These are phyloP conservation scores for Aspergillus sclerotialis DNA, from an alignment of 2,329 filamentous ascomycete species.

Conservation along the genomic window DNA sequence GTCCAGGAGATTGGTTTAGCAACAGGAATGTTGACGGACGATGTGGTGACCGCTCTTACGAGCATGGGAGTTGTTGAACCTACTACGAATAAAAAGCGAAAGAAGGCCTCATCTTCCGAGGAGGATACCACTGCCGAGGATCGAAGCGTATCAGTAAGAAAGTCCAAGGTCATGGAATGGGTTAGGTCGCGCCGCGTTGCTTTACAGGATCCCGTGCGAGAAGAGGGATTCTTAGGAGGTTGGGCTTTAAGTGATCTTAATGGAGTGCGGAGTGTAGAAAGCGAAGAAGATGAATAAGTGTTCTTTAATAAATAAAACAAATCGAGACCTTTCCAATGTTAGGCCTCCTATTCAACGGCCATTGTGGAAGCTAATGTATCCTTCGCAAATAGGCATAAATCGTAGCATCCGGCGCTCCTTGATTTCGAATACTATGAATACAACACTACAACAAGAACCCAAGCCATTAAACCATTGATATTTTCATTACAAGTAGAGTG, in stretches of 20 bases:
- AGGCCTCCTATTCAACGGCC: no score
- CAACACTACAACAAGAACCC: no score
- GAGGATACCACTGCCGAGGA: constrained; percentile 18
- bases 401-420: no score
- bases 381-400: no score
- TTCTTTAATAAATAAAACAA: no score
- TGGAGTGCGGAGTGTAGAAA: constrained; percentile 21
- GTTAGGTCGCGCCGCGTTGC: constrained; percentile 55
- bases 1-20: constrained; percentile 65
- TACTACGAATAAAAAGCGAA: constrained; percentile 48
- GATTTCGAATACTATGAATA: no score
- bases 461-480: no score
- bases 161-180: constrained; percentile 59
- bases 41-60: constrained; percentile 69
- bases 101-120: constrained; percentile 28
- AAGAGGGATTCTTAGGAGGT: constrained; percentile 65
- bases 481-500: no score
- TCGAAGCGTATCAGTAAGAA: constrained; percentile 44
- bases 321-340: no score
- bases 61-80: constrained; percentile 67
- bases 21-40: constrained; percentile 79
- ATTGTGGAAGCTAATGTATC: no score
- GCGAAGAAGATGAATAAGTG: constrained; percentile 11
- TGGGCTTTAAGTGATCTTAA: constrained; percentile 45
- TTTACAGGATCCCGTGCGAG: constrained; percentile 61